phyloP scores from a whole-genome alignment of 2,329 filamentous ascomycete species.

The Thelonectria discophora region DNA sequence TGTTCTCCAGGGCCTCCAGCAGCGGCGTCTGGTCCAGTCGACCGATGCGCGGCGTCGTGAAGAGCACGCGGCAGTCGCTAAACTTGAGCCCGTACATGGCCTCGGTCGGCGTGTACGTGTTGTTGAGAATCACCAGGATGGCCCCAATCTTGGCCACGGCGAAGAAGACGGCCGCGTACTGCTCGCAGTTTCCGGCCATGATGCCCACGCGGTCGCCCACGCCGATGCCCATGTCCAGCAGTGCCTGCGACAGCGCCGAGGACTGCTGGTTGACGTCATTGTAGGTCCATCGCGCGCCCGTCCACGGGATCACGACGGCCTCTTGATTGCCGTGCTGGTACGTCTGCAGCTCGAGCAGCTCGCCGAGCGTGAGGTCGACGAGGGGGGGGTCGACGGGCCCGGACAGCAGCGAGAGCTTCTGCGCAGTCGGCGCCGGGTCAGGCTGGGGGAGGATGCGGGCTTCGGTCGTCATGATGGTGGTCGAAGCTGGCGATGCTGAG shows the following conservation, averaged over 20 bases:
- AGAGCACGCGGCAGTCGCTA: slow-evolving; percentile 76
- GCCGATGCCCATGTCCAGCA: slow-evolving; percentile 72
- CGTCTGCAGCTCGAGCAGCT: slow-evolving; percentile 76
- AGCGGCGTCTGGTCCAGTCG: slow-evolving; percentile 69
- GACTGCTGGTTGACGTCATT: slow-evolving; percentile 70
- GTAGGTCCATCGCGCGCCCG: slow-evolving; percentile 77
- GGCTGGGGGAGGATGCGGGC: slow-evolving; percentile 40
- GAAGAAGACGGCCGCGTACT: slow-evolving; percentile 83
- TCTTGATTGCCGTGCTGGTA: slow-evolving; percentile 71
- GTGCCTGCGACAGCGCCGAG: slow-evolving; percentile 68
- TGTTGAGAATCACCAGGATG: slow-evolving; percentile 81
- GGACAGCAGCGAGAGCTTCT: slow-evolving; percentile 68
- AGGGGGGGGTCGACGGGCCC: slow-evolving; percentile 75
- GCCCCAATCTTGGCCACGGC: slow-evolving; percentile 73
- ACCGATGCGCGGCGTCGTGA: slow-evolving; percentile 76
- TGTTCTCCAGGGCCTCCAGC: slow-evolving; percentile 61
- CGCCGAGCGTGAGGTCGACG: slow-evolving; percentile 75
- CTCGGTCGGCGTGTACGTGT: slow-evolving; percentile 80
- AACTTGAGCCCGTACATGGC: slow-evolving; percentile 76
- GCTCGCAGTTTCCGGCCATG: slow-evolving; percentile 81
- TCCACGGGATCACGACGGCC: slow-evolving; percentile 79
- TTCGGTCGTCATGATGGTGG: slow-evolving; percentile 43
- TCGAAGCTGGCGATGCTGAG: neutral
- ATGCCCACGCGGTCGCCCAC: slow-evolving; percentile 77
- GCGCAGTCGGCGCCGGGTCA: slow-evolving; percentile 43